phyloP scores from a whole-genome alignment of 2,329 filamentous ascomycete species.

The Aspergillus fumigatiaffinis region DNA sequence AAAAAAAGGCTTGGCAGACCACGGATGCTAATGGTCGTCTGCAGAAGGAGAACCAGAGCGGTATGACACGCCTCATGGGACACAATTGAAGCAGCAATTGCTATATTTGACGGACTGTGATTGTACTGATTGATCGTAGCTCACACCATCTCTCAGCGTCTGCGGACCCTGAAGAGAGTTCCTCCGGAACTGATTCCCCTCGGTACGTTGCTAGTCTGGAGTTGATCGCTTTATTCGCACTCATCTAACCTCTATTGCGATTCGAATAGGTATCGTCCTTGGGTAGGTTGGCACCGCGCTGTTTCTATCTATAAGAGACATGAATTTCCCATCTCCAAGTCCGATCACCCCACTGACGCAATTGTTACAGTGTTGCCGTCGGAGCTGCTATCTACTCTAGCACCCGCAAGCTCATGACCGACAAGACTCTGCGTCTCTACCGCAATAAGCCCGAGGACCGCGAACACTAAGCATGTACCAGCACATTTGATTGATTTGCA shows the following conservation, averaged over 20 bases:
- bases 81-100: constrained; percentile 6
- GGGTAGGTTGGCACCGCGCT: constrained; percentile 54
- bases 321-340: constrained; percentile 1
- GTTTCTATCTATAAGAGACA: constrained; percentile 8
- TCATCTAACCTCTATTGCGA: constrained; percentile 25
- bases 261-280: constrained; percentile 70
- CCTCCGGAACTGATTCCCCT: constrained; percentile 93
- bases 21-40: constrained; percentile 38
- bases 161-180: constrained; percentile 83
- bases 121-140: constrained; percentile 52
- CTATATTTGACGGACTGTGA: background rate
- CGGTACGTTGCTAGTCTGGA: constrained; percentile 56
- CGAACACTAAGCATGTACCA: constrained; percentile 37
- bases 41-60: constrained; percentile 62
- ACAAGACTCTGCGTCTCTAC: constrained; percentile 87
- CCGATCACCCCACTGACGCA: constrained; percentile 20
- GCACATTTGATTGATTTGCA: constrained; percentile 28
- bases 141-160: constrained; percentile 93
- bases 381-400: constrained; percentile 78
- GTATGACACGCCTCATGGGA: constrained; percentile 40
- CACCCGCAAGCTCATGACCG: constrained; percentile 74
- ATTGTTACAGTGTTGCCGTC: constrained; percentile 57
- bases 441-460: constrained; percentile 57
- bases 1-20: constrained; percentile 20
- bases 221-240: constrained; percentile 8